These are phyloP conservation scores for Trichosporon faecale DNA, from an alignment of 1,284 basidiomycete species.

Conservation along the genomic window DNA sequence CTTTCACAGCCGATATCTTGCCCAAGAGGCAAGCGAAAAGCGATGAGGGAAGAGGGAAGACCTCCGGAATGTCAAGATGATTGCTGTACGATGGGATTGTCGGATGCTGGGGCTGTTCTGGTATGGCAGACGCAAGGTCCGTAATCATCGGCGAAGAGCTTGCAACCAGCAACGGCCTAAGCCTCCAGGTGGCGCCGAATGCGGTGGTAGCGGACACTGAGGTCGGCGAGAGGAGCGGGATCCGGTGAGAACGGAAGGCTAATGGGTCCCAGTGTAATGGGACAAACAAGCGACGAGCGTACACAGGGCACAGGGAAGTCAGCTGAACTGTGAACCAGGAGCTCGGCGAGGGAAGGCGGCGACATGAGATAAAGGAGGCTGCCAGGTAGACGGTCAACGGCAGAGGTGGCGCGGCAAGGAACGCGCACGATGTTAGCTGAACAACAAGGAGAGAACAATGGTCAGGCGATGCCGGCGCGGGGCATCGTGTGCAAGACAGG, in stretches of 20 bases:
- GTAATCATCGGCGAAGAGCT: neutral
- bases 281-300: no score
- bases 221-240: neutral
- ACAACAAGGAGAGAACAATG: neutral
- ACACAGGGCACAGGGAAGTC: no score
- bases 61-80: neutral
- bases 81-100: neutral
- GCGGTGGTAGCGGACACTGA: neutral
- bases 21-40: neutral
- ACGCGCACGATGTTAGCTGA: neutral
- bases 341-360: no score
- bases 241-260: neutral
- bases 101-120: neutral
- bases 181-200: neutral
- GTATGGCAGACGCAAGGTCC: neutral
- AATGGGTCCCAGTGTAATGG: neutral
- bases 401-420: neutral
- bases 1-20: neutral
- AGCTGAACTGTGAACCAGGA: no score
- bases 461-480: neutral
- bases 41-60: neutral
- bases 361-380: neutral
- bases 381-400: neutral
- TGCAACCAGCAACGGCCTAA: neutral
- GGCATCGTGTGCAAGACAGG: neutral